phyloP scores from a whole-genome alignment of 306 rosid genomes.

The Cicer judaicum region DNA sequence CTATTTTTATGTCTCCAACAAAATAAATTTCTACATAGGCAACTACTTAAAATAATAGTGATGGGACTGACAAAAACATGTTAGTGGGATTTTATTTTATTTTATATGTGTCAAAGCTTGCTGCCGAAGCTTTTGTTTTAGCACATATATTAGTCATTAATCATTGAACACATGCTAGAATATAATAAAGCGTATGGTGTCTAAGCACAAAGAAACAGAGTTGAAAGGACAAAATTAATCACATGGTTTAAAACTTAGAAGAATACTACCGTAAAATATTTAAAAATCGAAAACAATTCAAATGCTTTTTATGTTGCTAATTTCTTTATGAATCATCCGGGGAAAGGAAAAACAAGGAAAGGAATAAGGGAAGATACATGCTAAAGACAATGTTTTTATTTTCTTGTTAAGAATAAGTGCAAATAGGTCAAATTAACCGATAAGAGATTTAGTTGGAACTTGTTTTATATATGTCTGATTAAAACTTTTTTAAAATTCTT shows the following conservation, averaged over 20 bases:
- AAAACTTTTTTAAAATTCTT: too few species aligned
- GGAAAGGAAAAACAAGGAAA: neutral
- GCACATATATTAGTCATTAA: slow-evolving; percentile 5
- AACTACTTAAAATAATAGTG: too few species aligned
- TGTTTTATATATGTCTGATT: too few species aligned
- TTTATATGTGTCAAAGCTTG: neutral
- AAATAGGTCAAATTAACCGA: too few species aligned
- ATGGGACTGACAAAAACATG: too few species aligned
- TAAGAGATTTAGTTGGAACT: too few species aligned
- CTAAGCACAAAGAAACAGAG: slow-evolving; percentile 2
- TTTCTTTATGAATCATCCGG: neutral
- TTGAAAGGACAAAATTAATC: neutral
- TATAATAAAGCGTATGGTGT: neutral
- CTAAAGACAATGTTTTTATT: too few species aligned
- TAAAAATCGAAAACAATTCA: neutral
- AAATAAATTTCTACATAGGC: too few species aligned
- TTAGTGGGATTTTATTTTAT: too few species aligned
- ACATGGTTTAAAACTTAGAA: neutral
- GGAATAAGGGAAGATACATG: too few species aligned
- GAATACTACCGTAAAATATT: neutral
- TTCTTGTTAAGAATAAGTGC: too few species aligned
- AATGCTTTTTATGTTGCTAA: neutral
- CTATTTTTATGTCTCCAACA: too few species aligned
- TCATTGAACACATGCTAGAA: slow-evolving; percentile 18
- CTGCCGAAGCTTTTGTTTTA: neutral